Evolutionary conservation across 108 stramenopile genomes (phyloP), one percentile per base, ranked within the genome.

Genomic region (Cyclotella sp.): DNA sequence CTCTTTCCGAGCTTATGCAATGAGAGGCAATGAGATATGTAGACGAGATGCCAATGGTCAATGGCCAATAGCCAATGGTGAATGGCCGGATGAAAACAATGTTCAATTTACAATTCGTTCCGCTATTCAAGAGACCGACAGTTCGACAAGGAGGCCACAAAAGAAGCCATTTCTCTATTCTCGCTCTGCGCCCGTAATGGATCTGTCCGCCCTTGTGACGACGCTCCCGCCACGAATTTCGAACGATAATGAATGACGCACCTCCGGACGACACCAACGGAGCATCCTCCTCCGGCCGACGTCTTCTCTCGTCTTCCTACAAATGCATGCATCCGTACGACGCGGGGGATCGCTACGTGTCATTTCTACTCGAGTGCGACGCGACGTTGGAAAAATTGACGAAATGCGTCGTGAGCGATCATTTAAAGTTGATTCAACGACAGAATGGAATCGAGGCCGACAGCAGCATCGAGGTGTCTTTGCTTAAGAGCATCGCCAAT

Each of bases 241-340:
- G 13, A 45, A 45, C 44, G n/a, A 49, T 3, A n/a, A 49, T 49
- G 47, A n/a, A 49, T 21, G 62, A 34, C 39, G 62, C 43, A 24
- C 46, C 67, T 19, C 44, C 3, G 7, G n/a, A 68, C n/a, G 45
- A 68, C 44, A 49, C 3, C 63, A 42, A 18, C 26, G 26, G 40
- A 52, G 21, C 64, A 24, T 68, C 67, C 8, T 34, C 67, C 49
- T 51, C 26, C 67, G 67, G 75, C 26, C 70, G 75, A 13, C 75
- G 65, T 45, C 82, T 83, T 51, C 82, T 83, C 66, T 57, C 75
- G 18, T 71, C 71, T 21, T 72, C 71, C 57, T 83, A 83, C 66
- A 53, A 57, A 15, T 45, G 39, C 21, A 76, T 72, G 66, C 28
- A 73, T 28, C 75, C 76, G 66, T 27, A 41, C 49, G 82, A 83